A percentile compares a stretch with the other conserved stretches of the same genome.
Evolutionary conservation across 2,329 filamentous ascomycete genomes (phyloP).

Genomic region (Raffaelea ambrosiae): DNA sequence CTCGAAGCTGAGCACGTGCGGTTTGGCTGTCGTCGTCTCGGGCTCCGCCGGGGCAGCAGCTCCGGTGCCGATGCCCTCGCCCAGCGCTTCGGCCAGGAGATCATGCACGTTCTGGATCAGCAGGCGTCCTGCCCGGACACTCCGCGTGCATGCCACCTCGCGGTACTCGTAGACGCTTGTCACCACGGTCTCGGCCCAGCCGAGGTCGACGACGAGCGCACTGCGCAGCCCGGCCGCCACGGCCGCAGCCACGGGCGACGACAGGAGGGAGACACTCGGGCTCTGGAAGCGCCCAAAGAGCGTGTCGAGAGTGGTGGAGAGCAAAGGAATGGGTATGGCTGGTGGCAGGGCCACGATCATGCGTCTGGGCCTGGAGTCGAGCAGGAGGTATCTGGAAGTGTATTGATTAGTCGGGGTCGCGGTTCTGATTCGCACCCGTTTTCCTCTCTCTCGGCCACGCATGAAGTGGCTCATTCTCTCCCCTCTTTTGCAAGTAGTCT

Average conservation of each 20-base stretch:
- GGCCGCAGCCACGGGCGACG: slow-evolving; percentile 63
- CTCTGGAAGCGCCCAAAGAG: slow-evolving; percentile 75
- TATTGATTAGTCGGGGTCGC: too few species aligned
- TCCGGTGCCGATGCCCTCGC: background rate
- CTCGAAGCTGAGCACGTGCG: slow-evolving; percentile 52
- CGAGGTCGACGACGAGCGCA: slow-evolving; percentile 81
- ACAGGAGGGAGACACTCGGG: slow-evolving; percentile 72
- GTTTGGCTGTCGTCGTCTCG: slow-evolving; percentile 18
- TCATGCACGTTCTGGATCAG: slow-evolving; percentile 63
- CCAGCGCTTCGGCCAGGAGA: slow-evolving; percentile 39
- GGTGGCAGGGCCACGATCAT: slow-evolving; percentile 61
- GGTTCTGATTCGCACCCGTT: too few species aligned
- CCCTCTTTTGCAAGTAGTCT: too few species aligned
- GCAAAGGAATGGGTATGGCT: slow-evolving; percentile 12
- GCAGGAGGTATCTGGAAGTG: slow-evolving; percentile 45
- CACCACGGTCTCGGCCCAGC: slow-evolving; percentile 83
- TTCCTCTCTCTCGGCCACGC: too few species aligned
- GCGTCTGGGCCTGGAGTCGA: slow-evolving; percentile 68
- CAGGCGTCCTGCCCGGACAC: slow-evolving; percentile 63
- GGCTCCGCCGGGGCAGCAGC: too few species aligned
- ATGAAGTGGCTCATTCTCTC: too few species aligned
- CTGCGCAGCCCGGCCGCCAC: slow-evolving; percentile 77
- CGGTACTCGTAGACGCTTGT: slow-evolving; percentile 87
- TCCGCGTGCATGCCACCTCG: slow-evolving; percentile 64
- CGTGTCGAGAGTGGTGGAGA: slow-evolving; percentile 59